A percentile compares a stretch with the other conserved stretches of the same genome.
Conservation (phyloP, 1,139 yeast species). For the Candida sojae region DNA sequence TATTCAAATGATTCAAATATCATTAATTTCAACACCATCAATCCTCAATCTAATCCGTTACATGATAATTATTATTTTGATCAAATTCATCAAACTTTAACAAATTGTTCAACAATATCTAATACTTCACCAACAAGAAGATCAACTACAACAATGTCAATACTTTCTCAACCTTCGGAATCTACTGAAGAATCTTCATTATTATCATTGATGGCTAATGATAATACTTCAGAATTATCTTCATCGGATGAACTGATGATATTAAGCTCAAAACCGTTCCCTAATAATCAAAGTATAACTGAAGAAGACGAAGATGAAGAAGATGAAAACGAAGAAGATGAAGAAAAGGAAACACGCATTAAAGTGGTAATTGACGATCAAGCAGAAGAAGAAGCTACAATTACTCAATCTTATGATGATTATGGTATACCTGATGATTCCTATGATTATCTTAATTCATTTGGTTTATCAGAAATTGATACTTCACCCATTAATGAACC, state of each 20-base stretch:
- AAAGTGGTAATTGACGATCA: background rate
- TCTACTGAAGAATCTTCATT: constrained; percentile 7
- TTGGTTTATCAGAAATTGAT: constrained; percentile 9
- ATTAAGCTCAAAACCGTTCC: no score
- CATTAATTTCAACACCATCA: background rate
- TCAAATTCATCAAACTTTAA: constrained; percentile 3
- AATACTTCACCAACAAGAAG: background rate
- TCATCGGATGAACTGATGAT: no score
- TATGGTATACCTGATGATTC: constrained; percentile 11
- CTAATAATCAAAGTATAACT: no score
- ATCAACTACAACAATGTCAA: constrained; percentile 6
- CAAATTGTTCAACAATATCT: constrained; percentile 1
- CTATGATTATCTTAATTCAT: constrained; percentile 15
- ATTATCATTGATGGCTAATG: constrained; percentile 6
- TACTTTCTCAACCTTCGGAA: constrained; percentile 4
- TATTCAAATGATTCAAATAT: constrained; percentile 13
- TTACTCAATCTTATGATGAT: constrained; percentile 3
- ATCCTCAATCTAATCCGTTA: background rate
- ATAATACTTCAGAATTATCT: constrained; percentile 9
- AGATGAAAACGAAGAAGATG: constrained; percentile 1
- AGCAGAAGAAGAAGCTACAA: constrained; percentile 7
- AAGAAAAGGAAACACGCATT: background rate
- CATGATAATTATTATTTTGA: background rate
- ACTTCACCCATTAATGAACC: background rate
- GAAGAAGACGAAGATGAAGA: constrained; percentile 6